Percentiles rank a stretch among this genome's conserved stretches.
These are phyloP conservation scores for Scopulariopsis brevicaulis DNA, from an alignment of 2,329 filamentous ascomycete genomes.

Conservation along the genomic window DNA sequence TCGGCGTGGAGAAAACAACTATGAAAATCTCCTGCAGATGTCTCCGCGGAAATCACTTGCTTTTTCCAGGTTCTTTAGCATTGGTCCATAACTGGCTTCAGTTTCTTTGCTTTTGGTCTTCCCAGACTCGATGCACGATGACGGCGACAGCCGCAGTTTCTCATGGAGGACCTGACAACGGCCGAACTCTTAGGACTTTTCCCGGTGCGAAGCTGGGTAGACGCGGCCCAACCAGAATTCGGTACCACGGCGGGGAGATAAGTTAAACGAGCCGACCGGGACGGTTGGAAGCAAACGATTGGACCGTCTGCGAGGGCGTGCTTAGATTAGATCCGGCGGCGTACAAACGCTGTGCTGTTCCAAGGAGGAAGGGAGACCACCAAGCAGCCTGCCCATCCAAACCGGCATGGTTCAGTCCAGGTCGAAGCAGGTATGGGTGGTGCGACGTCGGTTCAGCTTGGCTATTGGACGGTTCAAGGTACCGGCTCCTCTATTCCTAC, in stretches of 20 bases:
- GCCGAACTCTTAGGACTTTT: background rate
- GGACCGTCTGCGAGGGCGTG: background rate
- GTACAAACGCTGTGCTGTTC: background rate
- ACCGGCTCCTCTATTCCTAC: background rate
- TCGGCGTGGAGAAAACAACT: background rate
- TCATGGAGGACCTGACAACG: background rate
- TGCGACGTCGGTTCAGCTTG: background rate
- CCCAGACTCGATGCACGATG: background rate
- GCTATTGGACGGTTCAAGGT: background rate
- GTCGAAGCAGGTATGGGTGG: background rate
- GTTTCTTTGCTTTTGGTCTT: background rate
- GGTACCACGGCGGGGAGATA: background rate
- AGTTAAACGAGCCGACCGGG: background rate
- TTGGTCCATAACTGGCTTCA: background rate
- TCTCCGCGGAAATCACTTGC: background rate
- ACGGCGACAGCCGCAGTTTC: background rate
- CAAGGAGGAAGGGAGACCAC: background rate
- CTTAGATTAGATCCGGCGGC: background rate
- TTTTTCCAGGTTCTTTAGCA: background rate
- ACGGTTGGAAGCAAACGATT: background rate
- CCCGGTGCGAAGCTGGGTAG: background rate
- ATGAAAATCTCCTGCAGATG: background rate
- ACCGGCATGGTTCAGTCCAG: background rate
- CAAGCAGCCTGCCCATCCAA: background rate
- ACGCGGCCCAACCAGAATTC: background rate